These are phyloP conservation scores for Axilococcus clingmanii DNA, from an alignment of 139 green algal species.

Conservation along the genomic window DNA sequence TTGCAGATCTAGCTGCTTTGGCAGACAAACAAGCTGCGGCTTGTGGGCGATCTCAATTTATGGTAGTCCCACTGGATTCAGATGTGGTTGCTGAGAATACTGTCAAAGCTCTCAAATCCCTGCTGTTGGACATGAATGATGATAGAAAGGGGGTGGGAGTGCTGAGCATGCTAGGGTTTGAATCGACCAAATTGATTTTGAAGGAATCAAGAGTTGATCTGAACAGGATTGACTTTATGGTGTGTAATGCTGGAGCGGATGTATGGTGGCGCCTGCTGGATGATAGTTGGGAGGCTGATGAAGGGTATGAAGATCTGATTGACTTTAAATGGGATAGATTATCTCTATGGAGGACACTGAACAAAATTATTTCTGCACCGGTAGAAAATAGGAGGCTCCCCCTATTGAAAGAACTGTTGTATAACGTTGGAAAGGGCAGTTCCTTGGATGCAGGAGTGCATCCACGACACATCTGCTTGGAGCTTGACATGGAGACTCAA, in stretches of 20 bases:
- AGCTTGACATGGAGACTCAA: slow-evolving; percentile 23
- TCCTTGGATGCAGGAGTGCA: slow-evolving; percentile 20
- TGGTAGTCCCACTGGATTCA: slow-evolving; percentile 30
- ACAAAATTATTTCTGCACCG: slow-evolving; percentile 33
- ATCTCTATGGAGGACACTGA: slow-evolving; percentile 27
- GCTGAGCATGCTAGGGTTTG: slow-evolving; percentile 51
- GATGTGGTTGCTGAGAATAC: slow-evolving; percentile 9
- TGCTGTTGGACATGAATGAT: background rate
- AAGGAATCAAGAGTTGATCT: slow-evolving; percentile 17
- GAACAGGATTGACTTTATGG: slow-evolving; percentile 40
- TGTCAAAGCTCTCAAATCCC: slow-evolving; percentile 6
- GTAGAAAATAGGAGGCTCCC: slow-evolving; percentile 16
- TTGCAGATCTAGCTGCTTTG: background rate
- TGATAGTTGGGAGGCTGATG: slow-evolving; percentile 34
- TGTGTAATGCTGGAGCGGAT: slow-evolving; percentile 57
- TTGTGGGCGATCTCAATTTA: slow-evolving; percentile 15
- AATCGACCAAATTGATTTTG: slow-evolving; percentile 24
- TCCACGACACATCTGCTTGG: slow-evolving; percentile 30
- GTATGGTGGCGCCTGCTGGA: slow-evolving; percentile 34
- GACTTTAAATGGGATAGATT: slow-evolving; percentile 40
- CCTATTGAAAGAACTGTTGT: slow-evolving; percentile 32
- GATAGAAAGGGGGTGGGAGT: slow-evolving; percentile 41
- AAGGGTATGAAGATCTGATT: slow-evolving; percentile 46
- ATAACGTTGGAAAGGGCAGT: slow-evolving; percentile 22
- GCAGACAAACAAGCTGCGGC: background rate